These are phyloP conservation scores for Nemania sp. DNA, from an alignment of 2,329 filamentous ascomycete species.

Conservation along the genomic window DNA sequence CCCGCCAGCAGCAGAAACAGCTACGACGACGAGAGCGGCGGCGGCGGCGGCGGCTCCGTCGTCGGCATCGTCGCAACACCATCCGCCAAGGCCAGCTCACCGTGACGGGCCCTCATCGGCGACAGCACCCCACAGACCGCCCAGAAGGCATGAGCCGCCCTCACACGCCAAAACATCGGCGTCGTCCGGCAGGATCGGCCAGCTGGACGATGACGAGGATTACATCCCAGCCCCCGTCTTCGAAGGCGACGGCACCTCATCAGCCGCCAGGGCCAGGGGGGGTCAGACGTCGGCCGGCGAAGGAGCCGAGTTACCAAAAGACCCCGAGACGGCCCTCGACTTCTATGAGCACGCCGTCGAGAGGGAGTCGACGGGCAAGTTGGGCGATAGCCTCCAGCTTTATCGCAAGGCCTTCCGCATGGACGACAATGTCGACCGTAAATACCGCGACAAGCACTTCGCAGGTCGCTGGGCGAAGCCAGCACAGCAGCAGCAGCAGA, in stretches of 20 bases:
- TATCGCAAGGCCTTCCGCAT: constrained; percentile 94
- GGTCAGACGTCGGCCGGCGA: constrained; percentile 27
- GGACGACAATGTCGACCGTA: constrained; percentile 80
- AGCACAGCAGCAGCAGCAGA: constrained; percentile 23
- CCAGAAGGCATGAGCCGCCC: constrained; percentile 22
- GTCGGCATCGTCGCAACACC: constrained; percentile 17
- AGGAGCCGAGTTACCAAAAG: constrained; percentile 23
- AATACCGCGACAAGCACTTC: constrained; percentile 91
- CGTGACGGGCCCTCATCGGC: constrained; percentile 20
- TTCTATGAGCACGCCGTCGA: constrained; percentile 92
- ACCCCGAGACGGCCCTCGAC: constrained; percentile 70
- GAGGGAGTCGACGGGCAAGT: constrained; percentile 79
- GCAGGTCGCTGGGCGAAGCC: constrained; percentile 62
- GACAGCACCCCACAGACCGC: constrained; percentile 25
- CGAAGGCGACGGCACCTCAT: constrained; percentile 38
- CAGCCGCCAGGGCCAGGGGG: constrained; percentile 11
- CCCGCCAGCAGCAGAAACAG: constrained; percentile 8
- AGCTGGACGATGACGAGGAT: constrained; percentile 41
- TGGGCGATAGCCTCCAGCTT: constrained; percentile 85
- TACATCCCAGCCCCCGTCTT: constrained; percentile 39
- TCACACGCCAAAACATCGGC: constrained; percentile 28
- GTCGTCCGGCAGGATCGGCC: constrained; percentile 19
- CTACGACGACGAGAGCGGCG: constrained; percentile 6
- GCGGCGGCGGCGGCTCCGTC: constrained; percentile 19
- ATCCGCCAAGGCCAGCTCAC: constrained; percentile 15